phyloP scores from a whole-genome alignment of 2,329 filamentous ascomycete genomes.

The Aspergillus novoparasiticus region DNA sequence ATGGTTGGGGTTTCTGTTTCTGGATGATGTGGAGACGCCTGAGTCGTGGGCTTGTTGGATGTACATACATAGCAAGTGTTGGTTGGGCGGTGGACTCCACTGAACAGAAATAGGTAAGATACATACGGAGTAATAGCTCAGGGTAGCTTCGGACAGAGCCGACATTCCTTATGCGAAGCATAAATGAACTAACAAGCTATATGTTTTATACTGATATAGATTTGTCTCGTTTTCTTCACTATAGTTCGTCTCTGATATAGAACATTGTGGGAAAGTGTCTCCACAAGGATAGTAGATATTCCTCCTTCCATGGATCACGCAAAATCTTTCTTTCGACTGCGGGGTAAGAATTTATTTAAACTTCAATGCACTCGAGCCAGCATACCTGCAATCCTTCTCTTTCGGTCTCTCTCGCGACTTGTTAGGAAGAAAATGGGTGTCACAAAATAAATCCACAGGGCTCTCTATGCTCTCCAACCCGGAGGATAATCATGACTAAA shows the following conservation, averaged over 20 bases:
- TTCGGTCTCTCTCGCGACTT: too few species aligned
- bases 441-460: too few species aligned
- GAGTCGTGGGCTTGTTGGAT: not conserved
- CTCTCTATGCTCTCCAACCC: too few species aligned
- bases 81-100: too few species aligned
- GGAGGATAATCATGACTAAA: conserved; percentile 1
- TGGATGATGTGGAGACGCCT: not conserved
- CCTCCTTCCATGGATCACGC: not conserved
- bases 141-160: not conserved
- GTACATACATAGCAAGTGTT: not conserved
- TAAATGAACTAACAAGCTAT: not conserved
- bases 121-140: too few species aligned
- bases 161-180: conserved; percentile 1
- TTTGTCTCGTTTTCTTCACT: not conserved
- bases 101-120: too few species aligned
- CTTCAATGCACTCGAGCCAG: not conserved
- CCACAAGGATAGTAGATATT: not conserved
- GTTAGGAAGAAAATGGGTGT: too few species aligned
- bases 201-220: not conserved
- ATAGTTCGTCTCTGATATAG: not conserved
- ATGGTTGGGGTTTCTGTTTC: not conserved
- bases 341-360: conserved; percentile 4
- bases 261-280: not conserved
- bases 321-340: not conserved
- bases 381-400: not conserved